Percentiles rank a stretch among this genome's conserved stretches.
Conservation (phyloP, 2,329 filamentous ascomycete genomes). For the Coleophoma crateriformis region DNA sequence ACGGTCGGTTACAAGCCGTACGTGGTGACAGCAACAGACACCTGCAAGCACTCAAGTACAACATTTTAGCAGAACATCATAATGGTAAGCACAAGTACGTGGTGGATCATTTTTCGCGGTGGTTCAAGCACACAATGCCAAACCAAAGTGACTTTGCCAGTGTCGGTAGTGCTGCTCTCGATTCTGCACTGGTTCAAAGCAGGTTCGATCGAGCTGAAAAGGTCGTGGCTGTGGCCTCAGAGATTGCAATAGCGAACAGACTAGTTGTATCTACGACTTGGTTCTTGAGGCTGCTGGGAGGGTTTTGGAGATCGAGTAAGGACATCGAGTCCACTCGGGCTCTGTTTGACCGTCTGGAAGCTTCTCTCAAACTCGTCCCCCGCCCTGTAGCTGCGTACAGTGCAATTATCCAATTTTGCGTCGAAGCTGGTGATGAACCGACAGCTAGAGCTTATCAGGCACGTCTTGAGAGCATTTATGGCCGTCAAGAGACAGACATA, state of each 20-base stretch:
- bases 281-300: slow-evolving; percentile 19
- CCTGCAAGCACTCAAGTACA: slow-evolving; percentile 3
- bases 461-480: slow-evolving; percentile 5
- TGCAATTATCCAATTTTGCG: slow-evolving; percentile 24
- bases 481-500: slow-evolving; percentile 6
- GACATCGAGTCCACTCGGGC: slow-evolving; percentile 16
- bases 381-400: slow-evolving; percentile 20
- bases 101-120: slow-evolving; percentile 11
- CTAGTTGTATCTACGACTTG: slow-evolving; percentile 15
- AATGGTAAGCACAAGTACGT: slow-evolving; percentile 12
- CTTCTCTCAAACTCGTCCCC: slow-evolving; percentile 4
- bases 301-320: slow-evolving; percentile 18
- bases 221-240: slow-evolving; percentile 11
- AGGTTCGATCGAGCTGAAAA: slow-evolving; percentile 16
- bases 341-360: slow-evolving; percentile 19
- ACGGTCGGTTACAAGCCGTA: slow-evolving; percentile 9
- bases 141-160: slow-evolving; percentile 12
- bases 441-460: slow-evolving; percentile 17
- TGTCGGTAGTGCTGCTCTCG: slow-evolving; percentile 11
- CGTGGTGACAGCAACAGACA: slow-evolving; percentile 3
- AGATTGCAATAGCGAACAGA: slow-evolving; percentile 13
- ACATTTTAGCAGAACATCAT: slow-evolving; percentile 16
- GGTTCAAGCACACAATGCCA: slow-evolving; percentile 13
- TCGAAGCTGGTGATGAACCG: slow-evolving; percentile 20
- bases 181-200: slow-evolving; percentile 13